Evolutionary conservation across 257 asterid genomes (phyloP).

Genomic region (Plantago elongata): DNA sequence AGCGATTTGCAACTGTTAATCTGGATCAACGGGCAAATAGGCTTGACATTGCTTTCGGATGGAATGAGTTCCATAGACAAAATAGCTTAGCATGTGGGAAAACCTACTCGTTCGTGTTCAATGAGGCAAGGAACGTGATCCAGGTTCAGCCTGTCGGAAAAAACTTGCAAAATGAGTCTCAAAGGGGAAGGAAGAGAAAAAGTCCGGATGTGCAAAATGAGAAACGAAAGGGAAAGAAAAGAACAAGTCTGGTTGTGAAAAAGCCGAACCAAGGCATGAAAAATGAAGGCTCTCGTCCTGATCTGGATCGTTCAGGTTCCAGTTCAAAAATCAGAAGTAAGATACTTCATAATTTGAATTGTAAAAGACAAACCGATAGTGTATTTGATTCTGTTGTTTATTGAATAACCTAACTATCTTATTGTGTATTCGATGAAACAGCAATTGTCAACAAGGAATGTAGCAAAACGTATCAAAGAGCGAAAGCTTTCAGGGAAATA

Average conservation of each 20-base stretch:
- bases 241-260: neutral
- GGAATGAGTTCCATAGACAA: neutral
- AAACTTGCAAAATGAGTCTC: neutral
- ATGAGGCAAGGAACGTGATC: neutral
- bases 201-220: too few species aligned
- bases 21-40: neutral
- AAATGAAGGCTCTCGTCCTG: neutral
- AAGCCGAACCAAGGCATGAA: neutral
- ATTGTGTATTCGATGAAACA: too few species aligned
- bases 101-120: neutral
- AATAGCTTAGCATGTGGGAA: neutral
- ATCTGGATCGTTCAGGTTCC: neutral
- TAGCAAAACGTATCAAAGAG: too few species aligned
- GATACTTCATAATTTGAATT: neutral
- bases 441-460: too few species aligned
- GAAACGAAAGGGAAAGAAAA: too few species aligned
- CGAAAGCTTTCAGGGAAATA: too few species aligned
- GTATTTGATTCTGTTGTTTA: too few species aligned
- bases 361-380: too few species aligned
- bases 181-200: too few species aligned
- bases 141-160: neutral
- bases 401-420: too few species aligned
- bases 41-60: neutral
- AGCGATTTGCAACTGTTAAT: neutral
- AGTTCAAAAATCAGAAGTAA: neutral